A percentile compares a stretch with the other conserved stretches of the same genome.
phyloP scores from a whole-genome alignment of 164 flowering plant species.

The Pachysandra terminalis region DNA sequence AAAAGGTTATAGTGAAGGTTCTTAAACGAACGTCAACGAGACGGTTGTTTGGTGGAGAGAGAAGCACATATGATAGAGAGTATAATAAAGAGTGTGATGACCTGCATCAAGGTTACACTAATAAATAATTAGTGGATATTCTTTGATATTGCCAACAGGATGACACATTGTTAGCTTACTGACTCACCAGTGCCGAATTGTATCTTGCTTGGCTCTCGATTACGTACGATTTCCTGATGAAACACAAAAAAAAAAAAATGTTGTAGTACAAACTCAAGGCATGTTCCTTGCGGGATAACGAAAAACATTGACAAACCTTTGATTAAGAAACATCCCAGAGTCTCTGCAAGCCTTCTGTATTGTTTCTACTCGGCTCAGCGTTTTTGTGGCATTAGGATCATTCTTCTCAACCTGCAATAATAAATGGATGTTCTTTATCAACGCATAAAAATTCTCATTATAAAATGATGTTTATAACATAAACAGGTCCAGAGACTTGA shows the following conservation, averaged over 20 bases:
- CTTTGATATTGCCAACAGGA: neutral
- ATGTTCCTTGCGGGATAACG: neutral
- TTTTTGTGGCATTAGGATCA: constrained; percentile 66
- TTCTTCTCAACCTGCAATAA: constrained; percentile 51
- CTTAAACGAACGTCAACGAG: neutral
- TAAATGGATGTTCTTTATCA: neutral
- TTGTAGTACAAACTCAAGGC: neutral
- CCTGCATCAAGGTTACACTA: constrained; percentile 27
- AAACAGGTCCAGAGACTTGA: too few species aligned
- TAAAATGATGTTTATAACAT: neutral
- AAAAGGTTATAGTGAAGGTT: too few species aligned
- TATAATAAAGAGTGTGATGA: constrained; percentile 31
- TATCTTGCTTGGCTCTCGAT: constrained; percentile 27
- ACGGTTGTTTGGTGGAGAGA: constrained; percentile 27
- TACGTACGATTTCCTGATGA: constrained; percentile 51
- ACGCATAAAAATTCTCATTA: neutral
- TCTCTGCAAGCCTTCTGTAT: constrained; percentile 61
- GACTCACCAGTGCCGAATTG: constrained; percentile 35
- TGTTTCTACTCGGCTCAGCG: constrained; percentile 50
- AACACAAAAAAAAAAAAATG: constrained; percentile 10
- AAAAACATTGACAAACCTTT: constrained; percentile 35
- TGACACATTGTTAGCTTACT: neutral
- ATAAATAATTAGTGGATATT: constrained; percentile 13
- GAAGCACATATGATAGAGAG: constrained; percentile 40
- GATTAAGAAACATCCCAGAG: constrained; percentile 50